Evolutionary conservation across 805 yeast genomes (phyloP).

Genomic region (Lipomyces yamanashiensis): DNA sequence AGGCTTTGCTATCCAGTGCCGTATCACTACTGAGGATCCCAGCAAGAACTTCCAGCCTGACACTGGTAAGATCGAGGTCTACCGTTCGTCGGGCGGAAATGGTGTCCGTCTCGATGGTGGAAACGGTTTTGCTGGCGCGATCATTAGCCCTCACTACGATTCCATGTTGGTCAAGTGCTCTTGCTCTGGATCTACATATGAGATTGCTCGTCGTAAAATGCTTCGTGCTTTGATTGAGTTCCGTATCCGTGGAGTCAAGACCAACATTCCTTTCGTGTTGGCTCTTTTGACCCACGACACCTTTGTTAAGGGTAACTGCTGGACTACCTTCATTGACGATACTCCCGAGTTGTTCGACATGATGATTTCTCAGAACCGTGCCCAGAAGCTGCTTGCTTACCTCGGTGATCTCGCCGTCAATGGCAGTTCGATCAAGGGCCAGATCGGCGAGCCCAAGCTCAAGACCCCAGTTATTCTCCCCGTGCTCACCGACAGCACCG

Average conservation of each 20-base stretch:
- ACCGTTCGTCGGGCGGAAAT: slow-evolving; percentile 98
- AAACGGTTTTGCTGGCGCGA: slow-evolving; percentile 95
- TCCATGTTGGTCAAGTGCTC: slow-evolving; percentile 98
- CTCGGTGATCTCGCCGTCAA: slow-evolving; percentile 93
- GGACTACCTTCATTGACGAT: slow-evolving; percentile 99
- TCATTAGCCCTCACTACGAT: slow-evolving; percentile 96
- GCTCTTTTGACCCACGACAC: slow-evolving; percentile 89
- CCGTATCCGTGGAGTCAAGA: slow-evolving; percentile 98
- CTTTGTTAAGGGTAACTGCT: slow-evolving; percentile 82
- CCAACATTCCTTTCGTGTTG: slow-evolving; percentile 94
- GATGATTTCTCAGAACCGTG: slow-evolving; percentile 95
- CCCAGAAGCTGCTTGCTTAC: slow-evolving; percentile 88
- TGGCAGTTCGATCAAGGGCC: slow-evolving; percentile 96
- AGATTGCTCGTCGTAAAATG: slow-evolving; percentile 97
- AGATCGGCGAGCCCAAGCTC: slow-evolving; percentile 88
- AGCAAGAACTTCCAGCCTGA: slow-evolving; percentile 96
- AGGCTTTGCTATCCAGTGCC: slow-evolving; percentile 98
- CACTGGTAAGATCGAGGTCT: slow-evolving; percentile 96
- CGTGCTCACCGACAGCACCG: slow-evolving; percentile 63
- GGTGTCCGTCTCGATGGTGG: slow-evolving; percentile 99
- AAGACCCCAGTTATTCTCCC: slow-evolving; percentile 78
- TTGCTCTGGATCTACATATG: slow-evolving; percentile 95
- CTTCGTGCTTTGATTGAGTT: slow-evolving; percentile 94
- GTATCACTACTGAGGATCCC: slow-evolving; percentile 99
- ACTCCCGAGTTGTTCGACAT: slow-evolving; percentile 94